Evolutionary conservation across 129 eudicot species (phyloP).

Genomic region (Flaveria robusta): DNA sequence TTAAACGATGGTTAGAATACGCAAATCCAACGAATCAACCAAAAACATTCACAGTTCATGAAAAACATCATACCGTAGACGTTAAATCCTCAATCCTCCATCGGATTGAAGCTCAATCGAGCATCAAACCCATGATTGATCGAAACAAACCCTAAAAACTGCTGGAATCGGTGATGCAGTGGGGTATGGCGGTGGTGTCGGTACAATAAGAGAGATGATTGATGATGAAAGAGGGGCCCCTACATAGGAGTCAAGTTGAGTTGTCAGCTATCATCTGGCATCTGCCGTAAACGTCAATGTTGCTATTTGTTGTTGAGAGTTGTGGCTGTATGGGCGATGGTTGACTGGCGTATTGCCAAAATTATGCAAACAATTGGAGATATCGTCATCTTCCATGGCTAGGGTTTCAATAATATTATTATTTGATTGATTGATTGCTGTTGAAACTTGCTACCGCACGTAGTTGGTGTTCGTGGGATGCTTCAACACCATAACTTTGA

Average conservation of each 20-base stretch:
- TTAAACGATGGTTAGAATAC: no score
- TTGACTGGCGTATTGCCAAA: no score
- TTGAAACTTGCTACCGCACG: slow-evolving; percentile 13
- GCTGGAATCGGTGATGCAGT: slow-evolving; percentile 10
- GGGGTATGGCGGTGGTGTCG: slow-evolving; percentile 21
- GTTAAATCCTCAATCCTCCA: background rate
- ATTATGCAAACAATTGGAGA: background rate
- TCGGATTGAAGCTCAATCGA: slow-evolving; percentile 9
- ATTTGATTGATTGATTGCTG: slow-evolving; percentile 24
- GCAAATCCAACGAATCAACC: background rate
- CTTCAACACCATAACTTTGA: slow-evolving; percentile 27
- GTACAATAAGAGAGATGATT: slow-evolving; percentile 19
- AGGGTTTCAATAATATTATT: background rate
- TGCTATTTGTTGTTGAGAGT: background rate
- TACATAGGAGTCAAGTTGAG: slow-evolving; percentile 30
- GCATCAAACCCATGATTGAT: slow-evolving; percentile 1
- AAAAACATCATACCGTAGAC: slow-evolving; percentile 5
- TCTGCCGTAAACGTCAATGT: slow-evolving; percentile 19
- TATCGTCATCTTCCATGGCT: slow-evolving; percentile 22
- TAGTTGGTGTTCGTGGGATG: slow-evolving; percentile 20
- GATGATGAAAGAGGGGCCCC: slow-evolving; percentile 26
- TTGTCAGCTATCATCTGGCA: slow-evolving; percentile 32
- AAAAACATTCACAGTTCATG: background rate
- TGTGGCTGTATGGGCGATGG: slow-evolving; percentile 12
- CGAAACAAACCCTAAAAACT: slow-evolving; percentile 22